A percentile compares a stretch with the other conserved stretches of the same genome.
phyloP scores from a whole-genome alignment of 2,329 filamentous ascomycete genomes.

The Fusarium sp. region DNA sequence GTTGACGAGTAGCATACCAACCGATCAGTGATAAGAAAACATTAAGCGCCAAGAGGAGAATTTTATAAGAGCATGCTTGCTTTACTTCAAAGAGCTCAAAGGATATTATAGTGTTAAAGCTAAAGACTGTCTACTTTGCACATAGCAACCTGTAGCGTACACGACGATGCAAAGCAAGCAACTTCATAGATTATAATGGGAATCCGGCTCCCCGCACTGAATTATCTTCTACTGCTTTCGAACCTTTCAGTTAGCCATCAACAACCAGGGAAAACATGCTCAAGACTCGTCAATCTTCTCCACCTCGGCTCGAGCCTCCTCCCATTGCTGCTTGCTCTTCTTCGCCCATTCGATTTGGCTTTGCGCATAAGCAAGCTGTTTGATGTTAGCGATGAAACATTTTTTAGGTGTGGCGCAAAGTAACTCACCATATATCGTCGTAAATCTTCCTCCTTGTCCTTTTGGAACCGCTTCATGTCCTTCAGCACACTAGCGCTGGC shows the following conservation, averaged over 20 bases:
- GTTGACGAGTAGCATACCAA: no score
- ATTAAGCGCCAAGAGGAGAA: no score
- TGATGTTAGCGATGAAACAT: conserved; percentile 37
- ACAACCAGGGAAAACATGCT: conserved; percentile 8
- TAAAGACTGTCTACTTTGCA: conserved; percentile 14
- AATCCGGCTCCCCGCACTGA: conserved; percentile 25
- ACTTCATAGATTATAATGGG: conserved; percentile 39
- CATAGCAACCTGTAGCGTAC: conserved; percentile 14
- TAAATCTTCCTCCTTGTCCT: conserved; percentile 95
- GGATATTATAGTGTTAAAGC: background rate
- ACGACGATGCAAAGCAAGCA: conserved; percentile 18
- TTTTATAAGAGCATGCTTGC: background rate
- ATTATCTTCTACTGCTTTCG: conserved; percentile 23
- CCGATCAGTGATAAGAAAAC: no score
- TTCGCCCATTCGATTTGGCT: conserved; percentile 96
- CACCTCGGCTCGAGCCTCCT: conserved; percentile 89
- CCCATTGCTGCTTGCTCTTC: conserved; percentile 91
- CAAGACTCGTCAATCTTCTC: conserved; percentile 83
- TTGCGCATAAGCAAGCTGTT: conserved; percentile 89
- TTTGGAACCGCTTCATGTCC: conserved; percentile 93
- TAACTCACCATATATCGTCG: conserved; percentile 91
- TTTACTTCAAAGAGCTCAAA: conserved; percentile 1
- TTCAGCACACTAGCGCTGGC: conserved; percentile 90
- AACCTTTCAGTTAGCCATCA: conserved; percentile 12
- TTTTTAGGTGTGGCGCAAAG: background rate